Conservation (phyloP, 78 protist genomes). For the Andalucia godoyi region DNA sequence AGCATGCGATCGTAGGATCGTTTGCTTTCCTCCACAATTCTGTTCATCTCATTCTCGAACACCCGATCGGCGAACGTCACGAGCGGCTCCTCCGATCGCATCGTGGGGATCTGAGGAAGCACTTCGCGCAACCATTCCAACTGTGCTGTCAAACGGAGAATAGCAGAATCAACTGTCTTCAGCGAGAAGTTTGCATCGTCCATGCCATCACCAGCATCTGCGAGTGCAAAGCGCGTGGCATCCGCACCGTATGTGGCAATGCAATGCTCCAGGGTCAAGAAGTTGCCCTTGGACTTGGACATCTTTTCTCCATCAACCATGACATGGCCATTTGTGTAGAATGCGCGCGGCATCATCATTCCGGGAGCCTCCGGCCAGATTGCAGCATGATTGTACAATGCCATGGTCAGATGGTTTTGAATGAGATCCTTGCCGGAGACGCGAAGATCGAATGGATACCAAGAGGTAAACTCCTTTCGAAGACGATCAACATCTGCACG, state of each 20-base stretch:
- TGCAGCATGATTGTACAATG: constrained; percentile 96
- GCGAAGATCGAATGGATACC: constrained; percentile 97
- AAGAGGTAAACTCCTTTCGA: constrained; percentile 84
- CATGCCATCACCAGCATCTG: constrained; percentile 95
- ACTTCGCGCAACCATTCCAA: constrained; percentile 29
- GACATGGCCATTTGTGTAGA: constrained; percentile 91
- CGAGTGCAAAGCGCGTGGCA: constrained; percentile 92
- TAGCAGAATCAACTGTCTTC: constrained; percentile 59
- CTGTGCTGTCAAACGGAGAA: constrained; percentile 74
- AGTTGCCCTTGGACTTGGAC: constrained; percentile 98
- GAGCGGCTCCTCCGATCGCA: no score
- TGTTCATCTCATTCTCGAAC: constrained; percentile 1
- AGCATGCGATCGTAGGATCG: constrained; percentile 33
- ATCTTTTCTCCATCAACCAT: constrained; percentile 91
- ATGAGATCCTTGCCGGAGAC: constrained; percentile 95
- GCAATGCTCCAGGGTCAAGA: constrained; percentile 64
- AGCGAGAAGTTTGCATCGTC: constrained; percentile 95
- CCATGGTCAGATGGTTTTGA: constrained; percentile 95
- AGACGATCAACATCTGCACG: no score
- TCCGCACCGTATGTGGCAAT: constrained; percentile 51
- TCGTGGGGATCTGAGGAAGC: background rate
- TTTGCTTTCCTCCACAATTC: constrained; percentile 25
- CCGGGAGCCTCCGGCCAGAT: constrained; percentile 47
- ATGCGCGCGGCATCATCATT: constrained; percentile 60
- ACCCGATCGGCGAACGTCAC: background rate